Evolutionary conservation across 1,139 yeast species (phyloP).

Genomic region (Suhomyces guaymorum): DNA sequence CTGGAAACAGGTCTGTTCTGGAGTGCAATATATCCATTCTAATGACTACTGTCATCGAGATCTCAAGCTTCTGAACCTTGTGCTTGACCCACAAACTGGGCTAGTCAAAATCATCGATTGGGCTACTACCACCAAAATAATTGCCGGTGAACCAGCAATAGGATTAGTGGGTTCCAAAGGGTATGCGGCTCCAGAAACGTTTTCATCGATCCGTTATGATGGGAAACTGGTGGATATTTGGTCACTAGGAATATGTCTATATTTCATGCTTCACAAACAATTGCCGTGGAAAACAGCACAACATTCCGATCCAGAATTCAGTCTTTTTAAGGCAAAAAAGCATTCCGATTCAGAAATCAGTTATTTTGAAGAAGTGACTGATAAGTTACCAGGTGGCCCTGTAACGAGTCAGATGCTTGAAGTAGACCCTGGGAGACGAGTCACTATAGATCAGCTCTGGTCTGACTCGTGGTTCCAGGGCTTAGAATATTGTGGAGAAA

Average conservation of each 20-base stretch:
- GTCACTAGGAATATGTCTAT: conserved; percentile 50
- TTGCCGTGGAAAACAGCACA: conserved; percentile 44
- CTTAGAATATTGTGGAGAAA: conserved; percentile 5
- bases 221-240: conserved; percentile 49
- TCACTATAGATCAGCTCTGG: conserved; percentile 16
- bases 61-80: conserved; percentile 42
- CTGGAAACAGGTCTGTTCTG: conserved; percentile 37
- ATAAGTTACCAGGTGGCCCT: conserved; percentile 14
- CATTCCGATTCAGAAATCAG: conserved; percentile 10
- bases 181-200: conserved; percentile 53
- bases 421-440: conserved; percentile 19
- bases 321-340: background rate
- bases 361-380: background rate
- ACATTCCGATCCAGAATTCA: conserved; percentile 11
- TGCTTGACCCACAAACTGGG: conserved; percentile 26
- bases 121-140: conserved; percentile 27
- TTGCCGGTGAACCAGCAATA: conserved; percentile 22
- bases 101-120: conserved; percentile 43
- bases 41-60: conserved; percentile 42
- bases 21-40: conserved; percentile 35
- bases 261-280: conserved; percentile 26
- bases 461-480: conserved; percentile 20
- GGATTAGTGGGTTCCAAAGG: conserved; percentile 54
- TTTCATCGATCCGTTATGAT: conserved; percentile 34
- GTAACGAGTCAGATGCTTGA: conserved; percentile 17